phyloP scores from a whole-genome alignment of 73 alveolate species.

The Strombidium stylifer region DNA sequence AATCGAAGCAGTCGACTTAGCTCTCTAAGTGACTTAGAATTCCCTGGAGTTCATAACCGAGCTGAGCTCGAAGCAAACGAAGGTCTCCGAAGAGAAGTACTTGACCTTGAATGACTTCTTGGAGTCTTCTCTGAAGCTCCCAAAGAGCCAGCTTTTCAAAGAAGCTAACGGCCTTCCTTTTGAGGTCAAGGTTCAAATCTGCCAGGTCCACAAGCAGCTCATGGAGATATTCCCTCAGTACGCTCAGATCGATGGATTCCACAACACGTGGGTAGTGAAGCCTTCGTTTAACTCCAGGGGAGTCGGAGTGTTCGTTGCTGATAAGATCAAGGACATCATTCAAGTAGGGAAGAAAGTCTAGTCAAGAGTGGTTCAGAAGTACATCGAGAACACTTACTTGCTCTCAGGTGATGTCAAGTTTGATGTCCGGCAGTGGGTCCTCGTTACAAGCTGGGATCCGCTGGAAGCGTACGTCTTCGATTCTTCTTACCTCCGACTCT shows the following conservation, averaged over 20 bases:
- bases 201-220: slow-evolving; percentile 4
- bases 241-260: slow-evolving; percentile 51
- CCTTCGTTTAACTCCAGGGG: slow-evolving; percentile 86
- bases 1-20: too few species aligned
- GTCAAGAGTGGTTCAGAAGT: slow-evolving; percentile 73
- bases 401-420: slow-evolving; percentile 55
- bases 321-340: slow-evolving; percentile 56
- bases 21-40: too few species aligned
- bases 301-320: slow-evolving; percentile 67
- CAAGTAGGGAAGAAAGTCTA: slow-evolving; percentile 47
- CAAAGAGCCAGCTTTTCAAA: too few species aligned
- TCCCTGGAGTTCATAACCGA: too few species aligned
- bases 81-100: too few species aligned
- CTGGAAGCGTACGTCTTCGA: slow-evolving; percentile 62
- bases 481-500: slow-evolving; percentile 65
- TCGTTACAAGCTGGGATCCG: slow-evolving; percentile 78
- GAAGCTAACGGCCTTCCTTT: too few species aligned
- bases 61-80: too few species aligned
- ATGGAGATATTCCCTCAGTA: not conserved
- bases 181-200: too few species aligned
- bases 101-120: too few species aligned
- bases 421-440: slow-evolving; percentile 82
- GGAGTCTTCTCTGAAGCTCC: too few species aligned
- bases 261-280: slow-evolving; percentile 80
- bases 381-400: slow-evolving; percentile 77